Conservation (phyloP, 1,284 basidiomycete genomes). For the Athelia psychrophila region DNA sequence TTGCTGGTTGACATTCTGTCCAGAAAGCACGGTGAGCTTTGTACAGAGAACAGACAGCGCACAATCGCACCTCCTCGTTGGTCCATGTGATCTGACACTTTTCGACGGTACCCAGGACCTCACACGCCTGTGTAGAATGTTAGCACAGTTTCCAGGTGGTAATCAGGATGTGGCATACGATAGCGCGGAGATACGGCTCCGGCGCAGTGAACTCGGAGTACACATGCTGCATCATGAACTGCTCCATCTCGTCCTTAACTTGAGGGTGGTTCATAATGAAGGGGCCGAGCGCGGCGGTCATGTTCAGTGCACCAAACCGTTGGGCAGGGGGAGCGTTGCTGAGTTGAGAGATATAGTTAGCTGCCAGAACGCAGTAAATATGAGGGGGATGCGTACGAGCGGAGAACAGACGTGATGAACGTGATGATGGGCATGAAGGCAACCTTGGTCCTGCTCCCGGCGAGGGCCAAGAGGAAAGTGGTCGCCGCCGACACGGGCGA, state of each 20-base stretch:
- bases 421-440: slow-evolving; percentile 76
- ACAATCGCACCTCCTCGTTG: slow-evolving; percentile 51
- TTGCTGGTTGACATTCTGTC: slow-evolving; percentile 59
- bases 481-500: slow-evolving; percentile 77
- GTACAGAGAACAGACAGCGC: not conserved
- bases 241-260: slow-evolving; percentile 73
- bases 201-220: slow-evolving; percentile 63
- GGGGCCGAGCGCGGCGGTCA: slow-evolving; percentile 71
- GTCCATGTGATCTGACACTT: slow-evolving; percentile 68
- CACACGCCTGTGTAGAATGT: slow-evolving; percentile 58
- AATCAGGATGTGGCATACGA: slow-evolving; percentile 46
- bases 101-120: slow-evolving; percentile 73
- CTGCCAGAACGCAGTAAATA: not conserved
- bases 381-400: slow-evolving; percentile 45
- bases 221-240: slow-evolving; percentile 71
- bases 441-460: slow-evolving; percentile 72
- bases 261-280: slow-evolving; percentile 81
- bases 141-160: slow-evolving; percentile 1
- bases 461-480: slow-evolving; percentile 74
- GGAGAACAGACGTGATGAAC: slow-evolving; percentile 71
- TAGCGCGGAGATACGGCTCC: slow-evolving; percentile 72
- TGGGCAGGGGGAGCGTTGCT: slow-evolving; percentile 59
- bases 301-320: slow-evolving; percentile 80
- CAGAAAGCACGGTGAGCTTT: not conserved
- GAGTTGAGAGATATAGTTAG: not conserved